phyloP scores from a whole-genome alignment of 495 filamentous ascomycete genomes.

The Hypoxylon intermedium region DNA sequence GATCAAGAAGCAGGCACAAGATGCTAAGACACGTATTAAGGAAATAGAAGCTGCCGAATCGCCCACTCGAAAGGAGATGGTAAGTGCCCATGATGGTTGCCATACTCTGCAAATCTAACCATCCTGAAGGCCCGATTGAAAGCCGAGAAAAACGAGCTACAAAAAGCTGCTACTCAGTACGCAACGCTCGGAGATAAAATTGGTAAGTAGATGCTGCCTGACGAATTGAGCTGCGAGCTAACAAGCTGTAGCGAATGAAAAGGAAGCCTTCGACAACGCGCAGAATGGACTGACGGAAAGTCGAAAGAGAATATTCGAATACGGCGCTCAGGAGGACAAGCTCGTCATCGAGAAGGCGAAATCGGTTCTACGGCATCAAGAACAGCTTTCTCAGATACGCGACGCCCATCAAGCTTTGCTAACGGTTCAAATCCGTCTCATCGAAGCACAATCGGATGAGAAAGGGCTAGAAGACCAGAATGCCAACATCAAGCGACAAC shows the following conservation, averaged over 20 bases:
- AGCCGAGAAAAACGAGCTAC: constrained; percentile 57
- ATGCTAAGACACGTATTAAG: constrained; percentile 49
- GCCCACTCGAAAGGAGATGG: constrained; percentile 35
- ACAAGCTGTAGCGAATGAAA: constrained; percentile 56
- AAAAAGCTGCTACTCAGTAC: constrained; percentile 67
- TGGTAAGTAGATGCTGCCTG: constrained; percentile 52
- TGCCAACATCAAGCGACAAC: constrained; percentile 58
- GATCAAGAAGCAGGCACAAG: constrained; percentile 40
- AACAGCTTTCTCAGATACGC: constrained; percentile 66
- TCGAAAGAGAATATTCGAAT: constrained; percentile 44
- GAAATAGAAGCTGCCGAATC: constrained; percentile 33
- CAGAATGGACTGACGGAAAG: constrained; percentile 48
- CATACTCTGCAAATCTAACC: constrained; percentile 32
- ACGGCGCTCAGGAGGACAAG: constrained; percentile 59
- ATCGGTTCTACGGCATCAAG: constrained; percentile 64
- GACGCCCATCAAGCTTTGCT: constrained; percentile 66
- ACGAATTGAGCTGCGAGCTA: constrained; percentile 10
- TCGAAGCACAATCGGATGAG: constrained; percentile 83
- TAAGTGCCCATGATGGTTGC: constrained; percentile 32
- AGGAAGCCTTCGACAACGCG: constrained; percentile 55
- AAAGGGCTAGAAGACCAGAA: constrained; percentile 69
- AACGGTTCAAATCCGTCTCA: constrained; percentile 68
- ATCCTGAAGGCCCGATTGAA: constrained; percentile 42
- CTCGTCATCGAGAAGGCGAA: constrained; percentile 68
- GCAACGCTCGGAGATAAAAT: constrained; percentile 73